phyloP scores from a whole-genome alignment of 129 eudicot genomes.

The Saposhnikovia divaricata region DNA sequence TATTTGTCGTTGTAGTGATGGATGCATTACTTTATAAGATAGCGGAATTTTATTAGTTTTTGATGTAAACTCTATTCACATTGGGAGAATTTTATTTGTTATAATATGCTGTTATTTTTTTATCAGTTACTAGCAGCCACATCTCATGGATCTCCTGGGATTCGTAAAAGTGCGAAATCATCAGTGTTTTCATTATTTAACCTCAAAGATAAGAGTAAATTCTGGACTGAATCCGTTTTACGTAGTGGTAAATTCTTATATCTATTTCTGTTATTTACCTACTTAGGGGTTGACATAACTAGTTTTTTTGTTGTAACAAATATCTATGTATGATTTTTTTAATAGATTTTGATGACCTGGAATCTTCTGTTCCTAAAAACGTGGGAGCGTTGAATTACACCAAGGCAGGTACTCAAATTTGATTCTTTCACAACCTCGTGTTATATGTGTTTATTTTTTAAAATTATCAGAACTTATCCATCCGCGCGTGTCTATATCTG shows the following conservation, averaged over 20 bases:
- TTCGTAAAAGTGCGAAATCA: conserved; percentile 50
- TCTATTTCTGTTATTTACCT: conserved; percentile 4
- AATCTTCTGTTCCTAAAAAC: conserved; percentile 45
- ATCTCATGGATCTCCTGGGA: conserved; percentile 54
- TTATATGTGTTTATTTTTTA: not conserved
- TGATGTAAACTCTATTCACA: not conserved
- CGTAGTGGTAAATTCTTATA: conserved; percentile 49
- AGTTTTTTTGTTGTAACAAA: conserved; percentile 9
- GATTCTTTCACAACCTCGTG: conserved; percentile 2
- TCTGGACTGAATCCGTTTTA: conserved; percentile 90
- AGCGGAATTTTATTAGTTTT: not conserved
- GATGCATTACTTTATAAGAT: not conserved
- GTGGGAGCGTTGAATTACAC: conserved; percentile 56
- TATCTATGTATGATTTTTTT: conserved; percentile 8
- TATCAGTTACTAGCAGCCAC: conserved; percentile 39
- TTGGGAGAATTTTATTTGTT: not conserved
- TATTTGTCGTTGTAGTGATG: not conserved
- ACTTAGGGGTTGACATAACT: not conserved
- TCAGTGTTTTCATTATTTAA: conserved; percentile 88
- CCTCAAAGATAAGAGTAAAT: conserved; percentile 85
- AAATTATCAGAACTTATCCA: not conserved
- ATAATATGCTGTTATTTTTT: not conserved
- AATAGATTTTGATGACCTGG: conserved; percentile 72
- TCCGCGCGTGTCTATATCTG: not conserved
- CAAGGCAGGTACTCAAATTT: conserved; percentile 79